Conservation (phyloP, 768 basidiomycete genomes). For the Jaapia argillacea region DNA sequence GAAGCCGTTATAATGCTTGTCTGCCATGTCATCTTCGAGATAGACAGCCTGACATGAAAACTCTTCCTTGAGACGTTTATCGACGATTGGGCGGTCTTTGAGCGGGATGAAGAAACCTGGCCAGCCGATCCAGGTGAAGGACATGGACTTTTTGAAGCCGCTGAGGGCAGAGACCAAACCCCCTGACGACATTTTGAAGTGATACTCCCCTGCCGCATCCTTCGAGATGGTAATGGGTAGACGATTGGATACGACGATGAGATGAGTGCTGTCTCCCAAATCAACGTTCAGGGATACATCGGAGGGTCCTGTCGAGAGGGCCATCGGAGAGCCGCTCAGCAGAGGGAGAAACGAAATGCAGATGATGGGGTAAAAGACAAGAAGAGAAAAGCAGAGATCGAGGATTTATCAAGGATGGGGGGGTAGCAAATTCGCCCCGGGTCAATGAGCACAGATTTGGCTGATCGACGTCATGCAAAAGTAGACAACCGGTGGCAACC, state of each 20-base stretch:
- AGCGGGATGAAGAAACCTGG: conserved; percentile 89
- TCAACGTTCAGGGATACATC: no score
- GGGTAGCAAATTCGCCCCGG: no score
- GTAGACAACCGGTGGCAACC: no score
- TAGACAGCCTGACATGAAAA: conserved; percentile 98
- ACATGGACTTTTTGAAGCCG: conserved; percentile 97
- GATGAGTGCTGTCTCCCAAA: conserved; percentile 45
- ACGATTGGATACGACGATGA: conserved; percentile 94
- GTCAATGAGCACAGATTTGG: no score
- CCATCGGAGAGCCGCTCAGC: no score
- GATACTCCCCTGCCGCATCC: conserved; percentile 86
- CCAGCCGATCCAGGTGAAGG: conserved; percentile 98
- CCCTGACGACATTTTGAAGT: conserved; percentile 99
- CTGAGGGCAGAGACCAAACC: conserved; percentile 95
- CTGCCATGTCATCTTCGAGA: conserved; percentile 96
- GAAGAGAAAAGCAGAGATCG: no score
- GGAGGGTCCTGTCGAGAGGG: no score
- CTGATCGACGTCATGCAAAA: no score
- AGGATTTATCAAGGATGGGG: no score
- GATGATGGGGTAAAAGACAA: no score
- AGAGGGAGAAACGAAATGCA: no score
- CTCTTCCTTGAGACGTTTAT: conserved; percentile 88
- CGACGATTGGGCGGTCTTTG: conserved; percentile 85
- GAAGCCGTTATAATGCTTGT: conserved; percentile 96
- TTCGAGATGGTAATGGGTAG: conserved; percentile 94